Percentiles rank a stretch among this genome's conserved stretches.
Evolutionary conservation across 2,329 filamentous ascomycete species (phyloP).

Genomic region (Aspergillus sp.): DNA sequence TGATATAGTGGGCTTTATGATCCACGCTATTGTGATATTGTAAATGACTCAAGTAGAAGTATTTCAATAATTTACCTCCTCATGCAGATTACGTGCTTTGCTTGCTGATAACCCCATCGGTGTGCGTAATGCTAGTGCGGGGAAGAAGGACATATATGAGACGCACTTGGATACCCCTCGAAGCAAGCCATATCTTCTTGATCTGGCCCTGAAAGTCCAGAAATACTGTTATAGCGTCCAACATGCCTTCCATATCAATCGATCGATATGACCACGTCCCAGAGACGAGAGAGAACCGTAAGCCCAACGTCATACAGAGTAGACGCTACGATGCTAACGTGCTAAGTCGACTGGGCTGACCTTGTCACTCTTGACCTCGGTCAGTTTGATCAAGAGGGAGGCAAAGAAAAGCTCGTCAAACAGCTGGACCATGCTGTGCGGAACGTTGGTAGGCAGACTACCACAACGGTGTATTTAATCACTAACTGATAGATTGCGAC

Average conservation of each 20-base stretch:
- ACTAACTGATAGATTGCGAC: not conserved
- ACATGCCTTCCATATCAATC: constrained; percentile 29
- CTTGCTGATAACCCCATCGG: not conserved
- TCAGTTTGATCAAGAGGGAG: constrained; percentile 53
- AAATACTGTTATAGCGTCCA: too few species aligned
- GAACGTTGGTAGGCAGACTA: constrained; percentile 37
- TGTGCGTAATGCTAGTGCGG: not conserved
- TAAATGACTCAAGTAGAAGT: too few species aligned
- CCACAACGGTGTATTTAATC: too few species aligned
- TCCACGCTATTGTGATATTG: too few species aligned
- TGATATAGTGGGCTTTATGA: too few species aligned
- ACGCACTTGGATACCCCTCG: not conserved
- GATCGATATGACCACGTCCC: constrained; percentile 46
- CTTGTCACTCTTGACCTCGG: constrained; percentile 57
- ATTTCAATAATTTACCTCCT: too few species aligned
- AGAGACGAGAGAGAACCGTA: constrained; percentile 44
- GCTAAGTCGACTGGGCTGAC: constrained; percentile 50
- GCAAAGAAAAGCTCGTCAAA: constrained; percentile 53
- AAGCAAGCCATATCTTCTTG: too few species aligned
- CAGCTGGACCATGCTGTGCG: constrained; percentile 56
- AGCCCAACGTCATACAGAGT: not conserved
- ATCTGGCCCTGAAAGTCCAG: too few species aligned
- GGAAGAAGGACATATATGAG: not conserved
- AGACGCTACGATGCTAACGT: constrained; percentile 12
- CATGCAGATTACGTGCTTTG: constrained; percentile 17